Evolutionary conservation across 257 asterid genomes (phyloP).

Genomic region (Solanum chiquidenum): DNA sequence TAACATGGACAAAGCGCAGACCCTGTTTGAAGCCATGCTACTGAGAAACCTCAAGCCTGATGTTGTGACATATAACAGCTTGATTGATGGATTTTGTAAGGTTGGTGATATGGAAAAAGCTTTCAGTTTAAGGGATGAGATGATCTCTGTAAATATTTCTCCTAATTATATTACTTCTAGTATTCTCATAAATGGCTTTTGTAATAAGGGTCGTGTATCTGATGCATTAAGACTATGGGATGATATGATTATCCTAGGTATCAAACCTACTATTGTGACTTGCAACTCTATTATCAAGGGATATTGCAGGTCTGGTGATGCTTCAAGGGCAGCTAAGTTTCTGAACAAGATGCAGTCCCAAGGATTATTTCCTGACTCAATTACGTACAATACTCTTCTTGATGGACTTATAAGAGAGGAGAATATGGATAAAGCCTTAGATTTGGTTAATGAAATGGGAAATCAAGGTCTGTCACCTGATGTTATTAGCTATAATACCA

Average conservation of each 20-base stretch:
- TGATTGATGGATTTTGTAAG: constrained; percentile 66
- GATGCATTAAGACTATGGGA: constrained; percentile 54
- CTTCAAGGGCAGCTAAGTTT: constrained; percentile 37
- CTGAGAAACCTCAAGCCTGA: constrained; percentile 50
- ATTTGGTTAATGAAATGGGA: constrained; percentile 46
- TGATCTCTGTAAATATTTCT: constrained; percentile 33
- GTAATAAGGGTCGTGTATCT: constrained; percentile 31
- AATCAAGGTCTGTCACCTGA: constrained; percentile 36
- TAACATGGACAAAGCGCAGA: constrained; percentile 34
- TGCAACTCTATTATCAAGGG: constrained; percentile 68
- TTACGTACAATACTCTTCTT: constrained; percentile 57
- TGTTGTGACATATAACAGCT: constrained; percentile 47
- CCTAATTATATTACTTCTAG: constrained; percentile 56
- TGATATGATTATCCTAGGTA: constrained; percentile 51
- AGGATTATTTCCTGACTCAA: constrained; percentile 39
- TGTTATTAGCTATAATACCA: constrained; percentile 44
- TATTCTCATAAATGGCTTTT: constrained; percentile 56
- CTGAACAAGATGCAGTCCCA: constrained; percentile 36
- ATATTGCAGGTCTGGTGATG: constrained; percentile 48
- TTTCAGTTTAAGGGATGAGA: constrained; percentile 34
- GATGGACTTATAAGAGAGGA: constrained; percentile 64
- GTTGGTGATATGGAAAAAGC: constrained; percentile 51
- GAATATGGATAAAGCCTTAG: constrained; percentile 36
- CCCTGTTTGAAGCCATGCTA: constrained; percentile 40
- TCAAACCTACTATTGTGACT: constrained; percentile 43